Evolutionary conservation across 768 basidiomycete species (phyloP).

Genomic region (Boletus speciosus): DNA sequence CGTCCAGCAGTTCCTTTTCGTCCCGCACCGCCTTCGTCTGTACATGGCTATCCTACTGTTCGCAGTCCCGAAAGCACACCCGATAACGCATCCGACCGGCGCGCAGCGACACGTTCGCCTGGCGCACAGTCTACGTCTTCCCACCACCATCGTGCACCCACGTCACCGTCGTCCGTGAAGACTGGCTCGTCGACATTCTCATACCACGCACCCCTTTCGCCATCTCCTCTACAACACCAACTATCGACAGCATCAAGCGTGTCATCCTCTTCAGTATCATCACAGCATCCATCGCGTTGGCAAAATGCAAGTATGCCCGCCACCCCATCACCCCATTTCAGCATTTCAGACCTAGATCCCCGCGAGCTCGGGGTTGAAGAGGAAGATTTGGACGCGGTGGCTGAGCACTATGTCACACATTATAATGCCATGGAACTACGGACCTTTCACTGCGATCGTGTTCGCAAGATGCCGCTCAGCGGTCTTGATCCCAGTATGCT

Average conservation of each 20-base stretch:
- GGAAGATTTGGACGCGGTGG: constrained; percentile 41
- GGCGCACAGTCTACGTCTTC: constrained; percentile 17
- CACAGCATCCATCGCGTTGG: constrained; percentile 31
- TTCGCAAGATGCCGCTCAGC: constrained; percentile 90
- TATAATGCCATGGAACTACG: constrained; percentile 71
- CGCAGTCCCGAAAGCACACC: constrained; percentile 31
- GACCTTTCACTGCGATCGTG: constrained; percentile 96
- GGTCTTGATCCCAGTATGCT: constrained; percentile 97
- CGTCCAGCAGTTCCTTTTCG: constrained; percentile 74
- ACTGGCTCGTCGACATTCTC: constrained; percentile 52
- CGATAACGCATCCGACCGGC: constrained; percentile 29
- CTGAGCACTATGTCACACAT: constrained; percentile 66
- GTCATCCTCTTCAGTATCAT: constrained; percentile 32
- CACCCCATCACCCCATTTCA: constrained; percentile 20
- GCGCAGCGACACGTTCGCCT: constrained; percentile 26
- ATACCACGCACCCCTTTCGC: constrained; percentile 56
- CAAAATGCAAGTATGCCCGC: constrained; percentile 23
- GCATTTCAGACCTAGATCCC: constrained; percentile 33
- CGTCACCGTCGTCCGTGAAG: constrained; percentile 50
- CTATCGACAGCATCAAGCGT: constrained; percentile 43
- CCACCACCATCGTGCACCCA: constrained; percentile 37
- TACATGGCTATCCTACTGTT: constrained; percentile 21
- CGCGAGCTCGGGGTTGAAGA: constrained; percentile 35
- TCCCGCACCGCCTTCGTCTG: constrained; percentile 36
- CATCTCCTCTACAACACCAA: constrained; percentile 65